Conservation (phyloP, 2,329 filamentous ascomycete genomes). For the Herpotrichia juniperi region DNA sequence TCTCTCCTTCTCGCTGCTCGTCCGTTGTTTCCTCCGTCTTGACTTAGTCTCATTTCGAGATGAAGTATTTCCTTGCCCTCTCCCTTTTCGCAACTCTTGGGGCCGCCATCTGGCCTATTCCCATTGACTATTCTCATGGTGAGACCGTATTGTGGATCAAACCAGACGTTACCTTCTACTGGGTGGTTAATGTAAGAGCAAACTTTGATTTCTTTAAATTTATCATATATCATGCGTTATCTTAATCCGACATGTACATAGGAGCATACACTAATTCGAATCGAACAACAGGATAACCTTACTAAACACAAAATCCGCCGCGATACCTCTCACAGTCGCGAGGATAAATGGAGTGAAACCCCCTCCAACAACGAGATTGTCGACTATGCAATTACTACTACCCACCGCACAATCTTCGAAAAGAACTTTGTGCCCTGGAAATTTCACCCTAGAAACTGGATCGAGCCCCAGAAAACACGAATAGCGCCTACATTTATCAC, state of each 20-base stretch:
- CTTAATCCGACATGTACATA: too few species aligned
- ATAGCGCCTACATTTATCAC: constrained; percentile 58
- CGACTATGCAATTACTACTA: constrained; percentile 57
- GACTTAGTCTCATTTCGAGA: constrained; percentile 12
- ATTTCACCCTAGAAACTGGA: constrained; percentile 67
- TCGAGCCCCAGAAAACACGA: constrained; percentile 65
- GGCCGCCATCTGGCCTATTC: constrained; percentile 52
- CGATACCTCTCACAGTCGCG: too few species aligned
- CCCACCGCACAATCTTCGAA: constrained; percentile 68
- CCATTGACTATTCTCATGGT: constrained; percentile 44
- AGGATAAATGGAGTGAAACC: too few species aligned
- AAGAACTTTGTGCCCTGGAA: constrained; percentile 80
- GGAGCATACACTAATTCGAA: too few species aligned
- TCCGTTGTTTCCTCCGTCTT: background rate
- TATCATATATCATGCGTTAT: too few species aligned
- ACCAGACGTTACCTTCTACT: constrained; percentile 18
- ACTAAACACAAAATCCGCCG: too few species aligned
- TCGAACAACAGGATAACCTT: too few species aligned
- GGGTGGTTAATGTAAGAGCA: constrained; percentile 25
- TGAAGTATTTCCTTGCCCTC: constrained; percentile 27
- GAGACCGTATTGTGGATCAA: constrained; percentile 49
- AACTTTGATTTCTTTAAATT: background rate
- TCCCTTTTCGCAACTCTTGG: constrained; percentile 29
- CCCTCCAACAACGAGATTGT: constrained; percentile 59
- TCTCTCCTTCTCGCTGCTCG: background rate